These are phyloP conservation scores for Aspergillus neoniger DNA, from an alignment of 2,329 filamentous ascomycete species.

Conservation along the genomic window DNA sequence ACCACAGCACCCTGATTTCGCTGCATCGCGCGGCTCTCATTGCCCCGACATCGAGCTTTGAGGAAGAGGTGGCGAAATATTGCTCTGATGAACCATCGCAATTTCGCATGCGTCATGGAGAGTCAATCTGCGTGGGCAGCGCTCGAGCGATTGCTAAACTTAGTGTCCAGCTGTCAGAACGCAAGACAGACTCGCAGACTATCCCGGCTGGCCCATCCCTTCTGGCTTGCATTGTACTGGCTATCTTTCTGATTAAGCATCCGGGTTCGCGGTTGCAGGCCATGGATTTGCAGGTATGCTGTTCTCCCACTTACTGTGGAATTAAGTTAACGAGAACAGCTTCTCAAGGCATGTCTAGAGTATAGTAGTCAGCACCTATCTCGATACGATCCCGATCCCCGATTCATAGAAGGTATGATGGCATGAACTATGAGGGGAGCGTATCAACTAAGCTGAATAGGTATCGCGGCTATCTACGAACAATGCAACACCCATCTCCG, in stretches of 20 bases:
- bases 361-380: slow-evolving; percentile 9
- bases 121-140: slow-evolving; percentile 17
- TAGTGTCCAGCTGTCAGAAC: slow-evolving; percentile 16
- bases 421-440: neutral
- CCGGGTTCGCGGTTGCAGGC: slow-evolving; percentile 7
- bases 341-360: slow-evolving; percentile 16
- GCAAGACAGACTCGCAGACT: slow-evolving; percentile 6
- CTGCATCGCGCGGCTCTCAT: slow-evolving; percentile 19
- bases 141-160: slow-evolving; percentile 19
- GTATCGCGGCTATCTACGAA: slow-evolving; percentile 14
- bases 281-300: slow-evolving; percentile 13
- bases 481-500: slow-evolving; percentile 4
- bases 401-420: slow-evolving; percentile 12
- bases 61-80: slow-evolving; percentile 11
- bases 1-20: slow-evolving; percentile 17
- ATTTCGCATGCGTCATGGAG: slow-evolving; percentile 13
- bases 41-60: slow-evolving; percentile 13
- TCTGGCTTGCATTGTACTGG: slow-evolving; percentile 16
- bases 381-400: slow-evolving; percentile 4
- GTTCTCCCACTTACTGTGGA: too few relatives aligned
- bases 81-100: slow-evolving; percentile 15
- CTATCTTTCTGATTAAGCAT: slow-evolving; percentile 19
- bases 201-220: slow-evolving; percentile 7
- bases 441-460: neutral
- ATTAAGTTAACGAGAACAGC: neutral